Conservation (phyloP, 495 filamentous ascomycete species). For the Chaetomium cochliodes region DNA sequence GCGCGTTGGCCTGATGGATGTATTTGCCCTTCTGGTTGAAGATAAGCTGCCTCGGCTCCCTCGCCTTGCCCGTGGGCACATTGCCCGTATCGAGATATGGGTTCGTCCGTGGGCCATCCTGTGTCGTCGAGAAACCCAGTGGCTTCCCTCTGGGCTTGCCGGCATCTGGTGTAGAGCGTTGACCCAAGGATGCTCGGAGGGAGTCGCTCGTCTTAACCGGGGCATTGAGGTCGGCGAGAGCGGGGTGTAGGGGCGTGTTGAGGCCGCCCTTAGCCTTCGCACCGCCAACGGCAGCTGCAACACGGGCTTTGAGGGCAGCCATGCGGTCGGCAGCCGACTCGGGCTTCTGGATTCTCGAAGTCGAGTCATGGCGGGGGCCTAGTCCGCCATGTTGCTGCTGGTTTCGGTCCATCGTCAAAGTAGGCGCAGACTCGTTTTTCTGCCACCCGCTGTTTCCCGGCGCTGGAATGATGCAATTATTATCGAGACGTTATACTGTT, state of each 20-base stretch:
- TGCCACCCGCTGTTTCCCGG: too few species aligned
- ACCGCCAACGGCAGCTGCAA: constrained; percentile 68
- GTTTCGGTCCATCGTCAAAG: constrained; percentile 44
- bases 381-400: constrained; percentile 46
- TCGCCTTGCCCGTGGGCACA: constrained; percentile 58
- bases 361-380: constrained; percentile 52
- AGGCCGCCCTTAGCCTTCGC: constrained; percentile 69
- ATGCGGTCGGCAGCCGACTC: constrained; percentile 54
- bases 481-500: too few species aligned
- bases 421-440: constrained; percentile 6
- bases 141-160: constrained; percentile 30
- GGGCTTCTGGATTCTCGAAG: constrained; percentile 52
- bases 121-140: constrained; percentile 37
- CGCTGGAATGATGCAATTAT: too few species aligned
- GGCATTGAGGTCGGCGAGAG: constrained; percentile 70
- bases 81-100: constrained; percentile 82
- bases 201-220: constrained; percentile 50
- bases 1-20: constrained; percentile 84
- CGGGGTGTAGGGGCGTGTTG: constrained; percentile 87
- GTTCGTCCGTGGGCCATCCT: constrained; percentile 58
- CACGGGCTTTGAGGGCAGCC: constrained; percentile 76
- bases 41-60: constrained; percentile 69
- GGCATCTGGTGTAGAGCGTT: constrained; percentile 31
- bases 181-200: constrained; percentile 22
- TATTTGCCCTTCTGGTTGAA: constrained; percentile 99